Base-by-base conservation (phyloP, 2,329 filamentous ascomycete species). In the Cladobotryum protrusum region DNA sequence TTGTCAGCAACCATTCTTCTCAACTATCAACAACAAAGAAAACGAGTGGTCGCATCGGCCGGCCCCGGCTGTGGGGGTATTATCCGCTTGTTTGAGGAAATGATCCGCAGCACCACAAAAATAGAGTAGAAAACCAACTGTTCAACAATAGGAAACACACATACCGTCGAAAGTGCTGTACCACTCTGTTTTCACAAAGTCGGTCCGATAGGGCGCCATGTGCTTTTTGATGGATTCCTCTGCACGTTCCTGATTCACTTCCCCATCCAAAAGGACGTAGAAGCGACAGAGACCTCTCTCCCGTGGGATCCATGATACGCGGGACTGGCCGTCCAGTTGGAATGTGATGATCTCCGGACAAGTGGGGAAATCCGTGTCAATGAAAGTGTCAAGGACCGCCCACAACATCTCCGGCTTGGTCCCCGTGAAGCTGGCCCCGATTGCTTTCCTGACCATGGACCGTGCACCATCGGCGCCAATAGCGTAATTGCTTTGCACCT, bases 391-490 rank as follows among this genome's bases (percentile, higher is more conserved):
- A 2, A 76, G 60, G 3, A 76, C 73, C 0, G 72, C 68, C 73
- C 73, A 76, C 1, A 70, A 60, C 73, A 76, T 76, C 51, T 74
- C 73, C 0, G 74, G 73, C 52, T 75, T 76, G 0, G 69, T 71
- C 1, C 73, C 74, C 0, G 67, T 64, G 49, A 75, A 76, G 18
- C 53, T 59, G 29, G 73, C 71, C 1, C 63, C 62, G 2, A 74
- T 61, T 0, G 62, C 52, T 3, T 56, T 61, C 6, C 77, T 72
- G 3, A 80, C 69, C 2, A 65, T 68, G 0, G 74, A 78, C 15
- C 72, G 70, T 0, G 75, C 72, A 1, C 78, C 77, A 37, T 81
- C 78, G 5, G 76, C 77, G 1, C 75, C 77, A 3, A 78, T 67
- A 3, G 71, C 69, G 47, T 75, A 81, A 18, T 59, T 62, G 53